phyloP scores from a whole-genome alignment of 345 rosid genomes.

The Cardiospermum halicacabum region DNA sequence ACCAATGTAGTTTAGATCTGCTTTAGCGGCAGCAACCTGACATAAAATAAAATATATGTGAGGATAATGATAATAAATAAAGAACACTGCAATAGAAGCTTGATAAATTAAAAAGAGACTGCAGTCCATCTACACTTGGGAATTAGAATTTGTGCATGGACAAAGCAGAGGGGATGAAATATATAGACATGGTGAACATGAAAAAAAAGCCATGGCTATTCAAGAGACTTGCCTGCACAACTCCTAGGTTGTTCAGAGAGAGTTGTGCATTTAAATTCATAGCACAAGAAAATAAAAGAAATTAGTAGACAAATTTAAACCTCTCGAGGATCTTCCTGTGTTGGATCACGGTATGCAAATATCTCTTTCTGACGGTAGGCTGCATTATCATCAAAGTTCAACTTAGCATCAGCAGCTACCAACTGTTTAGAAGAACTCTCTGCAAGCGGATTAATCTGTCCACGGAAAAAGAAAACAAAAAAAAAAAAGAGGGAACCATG shows the following conservation, averaged over 20 bases:
- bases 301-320: constrained; percentile 30
- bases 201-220: background rate
- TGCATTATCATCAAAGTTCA: constrained; percentile 99
- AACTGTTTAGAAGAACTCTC: constrained; percentile 79
- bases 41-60: constrained; percentile 15
- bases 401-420: constrained; percentile 99
- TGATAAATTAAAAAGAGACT: background rate
- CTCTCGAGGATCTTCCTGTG: constrained; percentile 99
- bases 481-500: background rate
- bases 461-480: no score
- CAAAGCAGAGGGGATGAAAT: background rate
- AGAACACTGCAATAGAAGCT: background rate
- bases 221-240: background rate
- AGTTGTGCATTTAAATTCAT: background rate
- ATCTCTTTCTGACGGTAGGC: constrained; percentile 83
- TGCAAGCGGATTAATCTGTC: constrained; percentile 93
- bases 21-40: constrained; percentile 92
- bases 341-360: constrained; percentile 80
- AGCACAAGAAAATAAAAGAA: constrained; percentile 5
- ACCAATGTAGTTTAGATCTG: constrained; percentile 96
- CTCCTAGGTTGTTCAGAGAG: background rate
- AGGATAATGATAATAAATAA: constrained; percentile 1
- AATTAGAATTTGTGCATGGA: background rate
- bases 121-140: background rate
- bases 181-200: background rate